Conservation (phyloP, 1,284 basidiomycete species). For the Mycosarcoma mackinlayi region DNA sequence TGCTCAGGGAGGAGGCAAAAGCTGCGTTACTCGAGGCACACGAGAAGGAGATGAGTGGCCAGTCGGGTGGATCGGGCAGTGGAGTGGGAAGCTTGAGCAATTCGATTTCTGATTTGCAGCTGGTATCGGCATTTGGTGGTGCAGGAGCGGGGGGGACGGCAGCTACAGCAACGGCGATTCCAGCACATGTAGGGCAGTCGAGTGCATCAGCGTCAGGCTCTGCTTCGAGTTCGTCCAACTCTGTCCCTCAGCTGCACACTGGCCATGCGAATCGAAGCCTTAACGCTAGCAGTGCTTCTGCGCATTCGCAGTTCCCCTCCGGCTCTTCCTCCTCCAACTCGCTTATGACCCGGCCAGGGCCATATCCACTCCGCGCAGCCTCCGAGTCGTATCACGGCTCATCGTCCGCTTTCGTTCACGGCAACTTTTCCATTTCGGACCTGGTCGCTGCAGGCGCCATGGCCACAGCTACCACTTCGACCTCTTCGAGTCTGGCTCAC, state of each 20-base stretch:
- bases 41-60: constrained; percentile 25
- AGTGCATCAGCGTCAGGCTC: constrained; percentile 12
- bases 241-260: constrained; percentile 8
- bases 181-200: constrained; percentile 8
- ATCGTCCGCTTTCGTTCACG: constrained; percentile 41
- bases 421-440: constrained; percentile 62
- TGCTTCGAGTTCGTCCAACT: constrained; percentile 22
- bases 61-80: constrained; percentile 4
- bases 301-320: constrained; percentile 31
- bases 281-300: neutral
- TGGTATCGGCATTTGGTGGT: constrained; percentile 25
- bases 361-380: constrained; percentile 22
- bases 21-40: constrained; percentile 46
- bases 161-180: constrained; percentile 10
- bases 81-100: constrained; percentile 37
- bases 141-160: neutral
- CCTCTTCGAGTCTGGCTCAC: constrained; percentile 20
- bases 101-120: constrained; percentile 42
- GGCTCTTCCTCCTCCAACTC: constrained; percentile 12
- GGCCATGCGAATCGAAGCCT: no score
- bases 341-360: constrained; percentile 24
- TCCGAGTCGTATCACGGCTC: constrained; percentile 7
- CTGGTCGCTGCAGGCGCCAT: constrained; percentile 59
- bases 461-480: constrained; percentile 16
- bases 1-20: constrained; percentile 84